phyloP scores from a whole-genome alignment of 768 basidiomycete species.

The Termitomyces sp. region DNA sequence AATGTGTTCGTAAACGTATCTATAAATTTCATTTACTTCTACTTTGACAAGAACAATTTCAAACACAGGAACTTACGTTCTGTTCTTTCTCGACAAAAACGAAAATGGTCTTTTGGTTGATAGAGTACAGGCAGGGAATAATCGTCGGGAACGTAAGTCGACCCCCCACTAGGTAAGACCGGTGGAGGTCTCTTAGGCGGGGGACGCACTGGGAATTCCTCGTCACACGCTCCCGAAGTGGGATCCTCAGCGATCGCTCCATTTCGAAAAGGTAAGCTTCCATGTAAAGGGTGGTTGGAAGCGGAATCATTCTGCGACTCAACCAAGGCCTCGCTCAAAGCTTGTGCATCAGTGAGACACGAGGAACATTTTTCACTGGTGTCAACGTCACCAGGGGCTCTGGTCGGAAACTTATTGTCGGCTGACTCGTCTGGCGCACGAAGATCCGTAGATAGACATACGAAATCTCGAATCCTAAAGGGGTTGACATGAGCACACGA shows the following conservation, averaged over 20 bases:
- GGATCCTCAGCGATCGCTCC: neutral
- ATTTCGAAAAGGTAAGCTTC: neutral
- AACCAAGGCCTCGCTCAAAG: neutral
- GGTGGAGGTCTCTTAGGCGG: neutral
- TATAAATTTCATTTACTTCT: neutral
- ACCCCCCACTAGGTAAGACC: neutral
- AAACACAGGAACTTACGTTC: neutral
- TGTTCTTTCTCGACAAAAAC: neutral
- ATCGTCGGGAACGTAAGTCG: neutral
- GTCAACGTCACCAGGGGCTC: neutral
- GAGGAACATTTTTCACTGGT: neutral
- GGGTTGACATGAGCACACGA: neutral
- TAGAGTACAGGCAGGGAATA: neutral
- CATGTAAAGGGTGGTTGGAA: no score
- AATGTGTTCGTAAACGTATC: constrained; percentile 4
- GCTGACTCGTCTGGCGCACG: neutral
- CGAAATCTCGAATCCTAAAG: constrained; percentile 9
- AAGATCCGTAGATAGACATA: constrained; percentile 9
- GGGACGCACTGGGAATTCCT: neutral
- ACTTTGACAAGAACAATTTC: neutral
- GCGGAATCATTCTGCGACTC: neutral
- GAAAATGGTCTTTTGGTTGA: neutral
- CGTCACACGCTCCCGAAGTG: neutral
- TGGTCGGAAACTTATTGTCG: neutral
- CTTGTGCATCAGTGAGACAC: neutral